Evolutionary conservation across 1,284 basidiomycete species (phyloP).

Genomic region (Abortiporus biennis): DNA sequence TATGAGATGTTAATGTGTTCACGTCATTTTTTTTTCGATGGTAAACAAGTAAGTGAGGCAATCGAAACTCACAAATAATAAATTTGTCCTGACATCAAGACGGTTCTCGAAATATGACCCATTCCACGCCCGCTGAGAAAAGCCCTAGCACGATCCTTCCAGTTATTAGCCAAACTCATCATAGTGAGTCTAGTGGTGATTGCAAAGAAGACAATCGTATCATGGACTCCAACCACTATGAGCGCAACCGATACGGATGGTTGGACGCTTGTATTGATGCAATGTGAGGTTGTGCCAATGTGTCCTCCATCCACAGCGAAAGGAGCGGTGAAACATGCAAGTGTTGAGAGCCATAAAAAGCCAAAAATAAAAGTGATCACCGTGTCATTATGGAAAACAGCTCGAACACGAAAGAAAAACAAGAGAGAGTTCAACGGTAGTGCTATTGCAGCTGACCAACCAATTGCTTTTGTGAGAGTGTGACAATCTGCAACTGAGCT

Average conservation of each 20-base stretch:
- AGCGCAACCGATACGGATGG: not conserved
- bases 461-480: conserved; percentile 1
- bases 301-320: conserved; percentile 1
- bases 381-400: conserved; percentile 1
- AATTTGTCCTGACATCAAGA: conserved; percentile 2
- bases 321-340: not conserved
- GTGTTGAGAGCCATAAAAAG: conserved; percentile 1
- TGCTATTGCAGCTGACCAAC: conserved; percentile 2
- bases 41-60: no score
- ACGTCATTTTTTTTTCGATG: not conserved
- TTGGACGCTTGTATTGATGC: conserved; percentile 3
- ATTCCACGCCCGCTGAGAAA: conserved; percentile 2
- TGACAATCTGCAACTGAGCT: not conserved
- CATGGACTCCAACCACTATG: not conserved
- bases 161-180: conserved; percentile 1
- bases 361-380: not conserved
- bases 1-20: not conserved
- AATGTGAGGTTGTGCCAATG: not conserved
- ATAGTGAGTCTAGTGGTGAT: conserved; percentile 1
- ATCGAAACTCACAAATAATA: conserved; percentile 6
- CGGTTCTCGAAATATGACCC: conserved; percentile 1
- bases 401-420: conserved; percentile 5
- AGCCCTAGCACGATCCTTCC: not conserved
- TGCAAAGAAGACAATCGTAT: not conserved
- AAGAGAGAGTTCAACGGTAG: conserved; percentile 3